These are phyloP conservation scores for Lactarius indigo DNA, from an alignment of 768 basidiomycete species.

Conservation along the genomic window DNA sequence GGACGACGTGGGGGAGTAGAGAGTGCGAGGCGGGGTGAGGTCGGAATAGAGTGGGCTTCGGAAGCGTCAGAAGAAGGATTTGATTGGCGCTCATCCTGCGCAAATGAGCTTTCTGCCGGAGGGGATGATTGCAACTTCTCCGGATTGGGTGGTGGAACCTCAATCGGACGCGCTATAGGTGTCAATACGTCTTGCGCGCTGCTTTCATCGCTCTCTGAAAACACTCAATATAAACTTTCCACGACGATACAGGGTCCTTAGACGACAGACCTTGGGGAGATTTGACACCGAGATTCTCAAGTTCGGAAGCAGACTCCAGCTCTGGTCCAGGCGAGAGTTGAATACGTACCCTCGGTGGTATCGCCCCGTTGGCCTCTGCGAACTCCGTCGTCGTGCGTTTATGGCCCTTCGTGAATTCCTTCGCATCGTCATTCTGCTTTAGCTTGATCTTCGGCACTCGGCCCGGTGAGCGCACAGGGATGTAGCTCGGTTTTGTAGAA, in stretches of 20 bases:
- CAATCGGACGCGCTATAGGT: constrained; percentile 19
- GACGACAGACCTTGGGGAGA: constrained; percentile 14
- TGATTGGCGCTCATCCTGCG: neutral
- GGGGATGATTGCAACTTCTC: constrained; percentile 34
- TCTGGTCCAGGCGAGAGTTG: constrained; percentile 13
- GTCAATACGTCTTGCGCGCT: constrained; percentile 21
- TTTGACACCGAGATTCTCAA: neutral
- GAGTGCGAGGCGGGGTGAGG: constrained; percentile 28
- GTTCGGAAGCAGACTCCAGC: constrained; percentile 3
- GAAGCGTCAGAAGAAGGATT: neutral
- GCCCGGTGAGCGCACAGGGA: constrained; percentile 41
- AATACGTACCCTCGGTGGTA: constrained; percentile 28
- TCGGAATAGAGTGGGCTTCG: constrained; percentile 14
- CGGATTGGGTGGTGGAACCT: constrained; percentile 16
- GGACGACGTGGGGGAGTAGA: constrained; percentile 48
- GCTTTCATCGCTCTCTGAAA: constrained; percentile 40
- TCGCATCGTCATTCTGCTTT: constrained; percentile 17
- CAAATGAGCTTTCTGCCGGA: constrained; percentile 4
- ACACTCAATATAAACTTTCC: constrained; percentile 22
- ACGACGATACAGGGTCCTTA: constrained; percentile 24
- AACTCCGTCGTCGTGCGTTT: constrained; percentile 32
- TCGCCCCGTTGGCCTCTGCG: constrained; percentile 28
- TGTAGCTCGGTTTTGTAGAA: constrained; percentile 35
- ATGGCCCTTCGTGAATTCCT: constrained; percentile 29
- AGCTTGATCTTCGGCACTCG: constrained; percentile 32